These are phyloP conservation scores for Salix viminalis DNA, from an alignment of 345 rosid genomes.

Conservation along the genomic window DNA sequence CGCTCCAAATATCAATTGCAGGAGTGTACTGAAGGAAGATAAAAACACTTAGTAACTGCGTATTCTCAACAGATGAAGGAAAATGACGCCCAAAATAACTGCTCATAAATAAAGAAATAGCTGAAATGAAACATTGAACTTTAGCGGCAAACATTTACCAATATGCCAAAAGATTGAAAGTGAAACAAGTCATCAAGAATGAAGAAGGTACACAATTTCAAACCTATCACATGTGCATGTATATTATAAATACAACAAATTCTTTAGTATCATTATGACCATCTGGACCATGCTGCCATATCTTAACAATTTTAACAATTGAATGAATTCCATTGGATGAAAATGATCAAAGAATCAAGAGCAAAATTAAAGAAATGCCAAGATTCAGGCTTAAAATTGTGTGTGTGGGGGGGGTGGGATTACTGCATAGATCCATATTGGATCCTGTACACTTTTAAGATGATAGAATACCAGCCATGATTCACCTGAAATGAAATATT, in stretches of 20 bases:
- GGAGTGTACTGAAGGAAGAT: constrained; percentile 71
- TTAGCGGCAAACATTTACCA: neutral
- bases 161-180: neutral
- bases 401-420: no score
- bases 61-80: neutral
- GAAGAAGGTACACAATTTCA: neutral
- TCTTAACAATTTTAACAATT: neutral
- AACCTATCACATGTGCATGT: neutral
- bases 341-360: neutral
- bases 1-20: constrained; percentile 95
- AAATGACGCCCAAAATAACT: neutral
- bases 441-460: neutral
- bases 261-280: neutral
- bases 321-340: neutral
- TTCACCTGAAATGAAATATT: neutral
- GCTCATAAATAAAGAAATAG: neutral
- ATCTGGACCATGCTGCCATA: neutral
- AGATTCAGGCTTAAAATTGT: neutral
- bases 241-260: neutral
- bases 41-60: neutral
- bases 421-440: no score
- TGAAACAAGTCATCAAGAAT: neutral
- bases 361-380: neutral
- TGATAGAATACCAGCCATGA: neutral
- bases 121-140: neutral